Evolutionary conservation across 2,329 filamentous ascomycete species (phyloP).

Genomic region (Leptographium flavum): DNA sequence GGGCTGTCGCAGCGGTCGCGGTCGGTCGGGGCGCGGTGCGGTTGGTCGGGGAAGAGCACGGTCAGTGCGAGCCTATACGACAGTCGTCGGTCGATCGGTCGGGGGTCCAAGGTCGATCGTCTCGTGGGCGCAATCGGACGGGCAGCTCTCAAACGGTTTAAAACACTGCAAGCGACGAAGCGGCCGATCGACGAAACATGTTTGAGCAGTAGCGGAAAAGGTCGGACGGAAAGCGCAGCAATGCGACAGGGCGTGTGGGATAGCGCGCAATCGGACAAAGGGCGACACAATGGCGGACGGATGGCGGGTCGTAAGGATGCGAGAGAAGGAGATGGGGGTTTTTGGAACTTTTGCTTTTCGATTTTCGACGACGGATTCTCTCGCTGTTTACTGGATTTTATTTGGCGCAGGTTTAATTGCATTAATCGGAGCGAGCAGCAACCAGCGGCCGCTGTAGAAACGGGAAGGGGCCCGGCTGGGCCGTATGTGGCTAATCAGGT

Average conservation of each 20-base stretch:
- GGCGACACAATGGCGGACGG: not conserved
- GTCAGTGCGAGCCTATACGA: too few relatives aligned
- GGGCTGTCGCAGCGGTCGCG: not conserved
- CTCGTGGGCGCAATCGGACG: not conserved
- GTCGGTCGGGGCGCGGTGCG: not conserved
- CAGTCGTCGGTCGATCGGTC: not conserved
- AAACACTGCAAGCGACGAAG: not conserved
- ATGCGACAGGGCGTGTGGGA: not conserved
- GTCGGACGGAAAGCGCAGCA: too few relatives aligned
- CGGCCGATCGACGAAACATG: slow-evolving; percentile 7
- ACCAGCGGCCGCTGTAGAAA: not conserved
- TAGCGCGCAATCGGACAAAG: not conserved
- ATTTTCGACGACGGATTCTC: not conserved
- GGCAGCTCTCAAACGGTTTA: not conserved
- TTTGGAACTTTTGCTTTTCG: not conserved
- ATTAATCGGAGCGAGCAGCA: not conserved
- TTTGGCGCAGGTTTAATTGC: not conserved
- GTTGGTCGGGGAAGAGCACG: not conserved
- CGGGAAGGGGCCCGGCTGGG: not conserved
- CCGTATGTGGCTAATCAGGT: not conserved
- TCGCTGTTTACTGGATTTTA: not conserved
- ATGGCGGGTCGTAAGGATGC: not conserved
- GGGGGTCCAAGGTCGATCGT: too few relatives aligned
- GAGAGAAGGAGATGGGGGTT: not conserved
- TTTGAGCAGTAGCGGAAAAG: not conserved